Evolutionary conservation across 305 asterid genomes (phyloP), one percentile per base, ranked within the genome.

Genomic region (Solanum chacoense): DNA sequence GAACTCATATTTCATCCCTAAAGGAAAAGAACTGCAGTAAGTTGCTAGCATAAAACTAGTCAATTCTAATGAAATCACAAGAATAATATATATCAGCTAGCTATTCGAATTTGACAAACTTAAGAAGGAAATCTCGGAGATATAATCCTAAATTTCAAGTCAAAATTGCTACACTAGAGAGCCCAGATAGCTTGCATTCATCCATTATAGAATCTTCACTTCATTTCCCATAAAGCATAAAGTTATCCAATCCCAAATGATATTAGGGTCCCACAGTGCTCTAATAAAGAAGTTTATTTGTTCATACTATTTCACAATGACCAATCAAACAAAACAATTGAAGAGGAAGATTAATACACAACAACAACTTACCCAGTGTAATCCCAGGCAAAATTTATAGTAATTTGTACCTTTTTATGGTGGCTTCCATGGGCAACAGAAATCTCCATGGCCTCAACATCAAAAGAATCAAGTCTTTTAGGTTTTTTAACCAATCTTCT

Each of bases 391-490:
- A 45, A 45, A 45, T 45, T 45, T 45, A 45, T 14, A 0, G 59
- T 12, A 42, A 42, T 42, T 42, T 12, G 55, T 36, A 36, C 99
- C 99, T 96, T 95, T 63, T 90, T 88, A 86, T 93, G 96, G 92
- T 93, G 98, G 18, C 5, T 0, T 8, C 76, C 93, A 90, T 96
- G 95, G 34, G 94, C 80, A 40, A 90, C 95, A 89, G 97, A 88
- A 90, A 97, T 94, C 90, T 95, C 94, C 99, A 97, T 94, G 55
- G 99, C 98, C 91, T 97, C 99, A 90, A 97, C 99, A 91, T 96
- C 99, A 86, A 97, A 94, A 28, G 99, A 97, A 90, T 97, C 96
- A 50, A 91, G 91, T 92, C 99, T 94, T 86, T 91, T 95, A 85
- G 98, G 98, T 94, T 92, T 96, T 95, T 97, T 97, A 26, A 91